Base-by-base conservation (phyloP, 2,329 filamentous ascomycete genomes). In the Paraphoma sp. region DNA sequence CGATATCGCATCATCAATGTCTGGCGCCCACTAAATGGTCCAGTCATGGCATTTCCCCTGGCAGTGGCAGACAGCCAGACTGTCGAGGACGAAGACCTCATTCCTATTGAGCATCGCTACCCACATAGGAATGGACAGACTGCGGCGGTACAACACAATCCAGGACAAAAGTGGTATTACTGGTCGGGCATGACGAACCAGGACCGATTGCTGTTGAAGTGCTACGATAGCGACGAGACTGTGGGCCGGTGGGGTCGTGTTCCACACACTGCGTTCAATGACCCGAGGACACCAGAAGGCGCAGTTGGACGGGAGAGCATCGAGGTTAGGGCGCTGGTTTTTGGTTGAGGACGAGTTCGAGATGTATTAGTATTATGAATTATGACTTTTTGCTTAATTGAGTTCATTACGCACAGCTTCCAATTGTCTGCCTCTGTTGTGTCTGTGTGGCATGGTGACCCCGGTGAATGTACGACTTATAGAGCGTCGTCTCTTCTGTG, bases 1-100 rank as follows among this genome's bases (percentile, higher is more conserved):
- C 87, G 92, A 2, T 93, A 92, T 76, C 86, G 92, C 57, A 91
- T 97, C 69, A 86, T 97, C 74, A 97, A 96, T 65, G 89, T 97
- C 46, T 97, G 93, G 93, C 84, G 90, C 0, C 87, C 75, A 0
- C 74, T 89, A 16, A 87, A 86, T 46, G 84, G 82, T 0, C 81
- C 83, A 1, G 83, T 88, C 0, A 82, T 86, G 53, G 79, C 80
- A 0, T 81, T 78, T 23, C 86, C 87, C 1, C 78, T 89, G 2
- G 85, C 82, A 0, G 83, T 87, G 49, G 86, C 86, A 0, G 83
- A 86, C 6, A 83, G 82, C 16, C 75, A 78, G 1, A 83, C 81
- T 0, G 84, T 88, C 1, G 70, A 79, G 0, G 82, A 90, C 48
- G 79, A 81, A 0, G 90, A 93, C 63, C 80, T 95, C 8, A 82